These are phyloP conservation scores for Candida qinlingensis DNA, from an alignment of 805 yeast species.

Conservation along the genomic window DNA sequence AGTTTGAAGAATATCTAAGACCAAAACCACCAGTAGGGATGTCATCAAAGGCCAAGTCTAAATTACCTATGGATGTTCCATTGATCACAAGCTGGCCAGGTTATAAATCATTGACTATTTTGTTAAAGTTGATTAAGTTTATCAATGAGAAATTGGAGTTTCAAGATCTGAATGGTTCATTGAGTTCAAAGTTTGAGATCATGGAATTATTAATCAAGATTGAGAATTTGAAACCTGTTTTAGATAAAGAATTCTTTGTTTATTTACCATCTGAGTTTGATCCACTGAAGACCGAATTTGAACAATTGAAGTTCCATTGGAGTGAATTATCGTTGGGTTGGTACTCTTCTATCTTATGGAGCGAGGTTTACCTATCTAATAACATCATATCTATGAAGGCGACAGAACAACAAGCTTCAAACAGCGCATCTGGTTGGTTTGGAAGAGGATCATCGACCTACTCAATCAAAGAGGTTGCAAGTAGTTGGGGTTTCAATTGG, in stretches of 20 bases:
- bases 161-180: conserved; percentile 4
- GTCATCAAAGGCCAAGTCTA: conserved; percentile 52
- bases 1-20: conserved; percentile 35
- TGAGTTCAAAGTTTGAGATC: conserved; percentile 20
- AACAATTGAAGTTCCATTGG: conserved; percentile 57
- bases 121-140: conserved; percentile 32
- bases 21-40: conserved; percentile 56
- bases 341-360: conserved; percentile 67
- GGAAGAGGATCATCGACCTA: conserved; percentile 19
- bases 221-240: conserved; percentile 21
- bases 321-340: conserved; percentile 61
- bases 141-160: conserved; percentile 26
- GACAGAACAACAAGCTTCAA: conserved; percentile 1
- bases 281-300: conserved; percentile 29
- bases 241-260: conserved; percentile 2
- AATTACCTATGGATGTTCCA: conserved; percentile 45
- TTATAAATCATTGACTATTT: conserved; percentile 32
- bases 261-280: conserved; percentile 31
- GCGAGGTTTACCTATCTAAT: conserved; percentile 38
- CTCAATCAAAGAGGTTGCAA: conserved; percentile 29
- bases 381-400: conserved; percentile 7
- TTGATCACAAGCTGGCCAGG: conserved; percentile 55
- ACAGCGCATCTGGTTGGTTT: conserved; percentile 17
- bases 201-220: conserved; percentile 35
- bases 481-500: conserved; percentile 33